These are phyloP conservation scores for Clonostachys chloroleuca DNA, from an alignment of 2,329 filamentous ascomycete species.

Conservation along the genomic window DNA sequence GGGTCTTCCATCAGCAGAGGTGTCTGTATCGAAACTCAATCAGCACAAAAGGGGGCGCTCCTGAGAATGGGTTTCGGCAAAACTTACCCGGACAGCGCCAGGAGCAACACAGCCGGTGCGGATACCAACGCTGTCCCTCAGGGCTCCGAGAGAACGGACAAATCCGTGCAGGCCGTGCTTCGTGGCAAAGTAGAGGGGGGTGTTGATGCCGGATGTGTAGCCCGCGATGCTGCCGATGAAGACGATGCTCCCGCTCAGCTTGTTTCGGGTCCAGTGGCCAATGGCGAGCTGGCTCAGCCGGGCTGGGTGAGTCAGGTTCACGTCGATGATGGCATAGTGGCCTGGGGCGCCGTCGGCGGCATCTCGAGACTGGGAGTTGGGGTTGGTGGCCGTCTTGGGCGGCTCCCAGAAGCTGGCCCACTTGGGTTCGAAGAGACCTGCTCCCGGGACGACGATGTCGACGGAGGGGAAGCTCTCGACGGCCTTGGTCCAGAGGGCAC, in stretches of 20 bases:
- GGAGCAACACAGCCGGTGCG: constrained; percentile 24
- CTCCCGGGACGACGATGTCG: constrained; percentile 29
- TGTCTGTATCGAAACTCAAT: constrained; percentile 13
- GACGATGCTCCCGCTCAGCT: constrained; percentile 19
- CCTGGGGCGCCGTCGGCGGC: constrained; percentile 18
- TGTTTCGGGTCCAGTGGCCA: constrained; percentile 24
- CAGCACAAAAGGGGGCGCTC: too few species aligned
- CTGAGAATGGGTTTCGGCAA: background rate
- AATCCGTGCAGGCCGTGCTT: constrained; percentile 31
- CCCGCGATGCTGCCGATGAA: constrained; percentile 27
- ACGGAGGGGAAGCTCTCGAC: constrained; percentile 18
- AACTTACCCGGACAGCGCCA: constrained; percentile 19
- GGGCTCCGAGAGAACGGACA: constrained; percentile 17
- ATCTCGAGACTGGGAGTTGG: constrained; percentile 16
- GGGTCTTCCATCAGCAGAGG: constrained; percentile 24
- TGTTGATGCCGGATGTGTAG: constrained; percentile 15
- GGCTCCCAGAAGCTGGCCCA: constrained; percentile 28
- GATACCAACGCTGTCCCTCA: constrained; percentile 24
- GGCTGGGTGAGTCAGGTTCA: constrained; percentile 29
- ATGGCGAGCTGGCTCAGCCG: constrained; percentile 30
- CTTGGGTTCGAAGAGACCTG: constrained; percentile 28
- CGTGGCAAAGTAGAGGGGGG: constrained; percentile 28
- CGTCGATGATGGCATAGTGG: constrained; percentile 24
- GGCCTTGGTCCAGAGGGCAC: constrained; percentile 17
- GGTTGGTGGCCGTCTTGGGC: constrained; percentile 19